Conservation (phyloP, 2,329 filamentous ascomycete genomes). For the Trichoderma hamatum region DNA sequence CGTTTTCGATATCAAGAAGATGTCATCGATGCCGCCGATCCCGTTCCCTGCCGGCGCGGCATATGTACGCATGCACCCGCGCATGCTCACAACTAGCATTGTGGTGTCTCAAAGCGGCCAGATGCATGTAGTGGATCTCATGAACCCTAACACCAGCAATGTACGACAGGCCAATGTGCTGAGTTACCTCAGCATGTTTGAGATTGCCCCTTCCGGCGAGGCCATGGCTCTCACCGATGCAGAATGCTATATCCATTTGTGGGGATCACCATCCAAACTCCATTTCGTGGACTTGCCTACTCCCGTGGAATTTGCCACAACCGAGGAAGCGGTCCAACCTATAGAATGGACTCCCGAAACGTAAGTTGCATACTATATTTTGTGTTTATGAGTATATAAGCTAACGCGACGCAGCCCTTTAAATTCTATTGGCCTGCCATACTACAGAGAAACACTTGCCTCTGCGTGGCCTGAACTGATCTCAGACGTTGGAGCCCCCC, state of each 20-base stretch:
- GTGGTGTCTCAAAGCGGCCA: constrained; percentile 90
- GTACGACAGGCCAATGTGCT: constrained; percentile 80
- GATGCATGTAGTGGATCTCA: constrained; percentile 92
- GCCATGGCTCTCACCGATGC: constrained; percentile 80
- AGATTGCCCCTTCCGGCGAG: constrained; percentile 86
- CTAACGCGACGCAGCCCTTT: constrained; percentile 61
- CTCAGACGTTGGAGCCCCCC: constrained; percentile 83
- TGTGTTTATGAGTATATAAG: too few species aligned
- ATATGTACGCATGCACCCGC: constrained; percentile 94
- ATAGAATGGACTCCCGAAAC: constrained; percentile 74
- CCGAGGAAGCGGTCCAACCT: constrained; percentile 57
- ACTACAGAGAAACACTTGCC: constrained; percentile 83
- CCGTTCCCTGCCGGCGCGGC: constrained; percentile 91
- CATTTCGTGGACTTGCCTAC: constrained; percentile 83
- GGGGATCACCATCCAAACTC: constrained; percentile 84
- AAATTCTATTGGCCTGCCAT: constrained; percentile 86
- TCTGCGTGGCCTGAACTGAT: constrained; percentile 89
- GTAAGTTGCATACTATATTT: constrained; percentile 47
- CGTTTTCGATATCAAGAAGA: constrained; percentile 91
- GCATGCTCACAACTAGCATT: constrained; percentile 92
- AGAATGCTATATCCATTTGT: constrained; percentile 79
- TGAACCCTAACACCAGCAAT: constrained; percentile 87
- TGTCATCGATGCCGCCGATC: constrained; percentile 85
- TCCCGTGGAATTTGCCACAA: constrained; percentile 76
- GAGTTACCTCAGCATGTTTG: constrained; percentile 75